Base-by-base conservation (phyloP, 83 land plant genomes). In the Picea abies region DNA sequence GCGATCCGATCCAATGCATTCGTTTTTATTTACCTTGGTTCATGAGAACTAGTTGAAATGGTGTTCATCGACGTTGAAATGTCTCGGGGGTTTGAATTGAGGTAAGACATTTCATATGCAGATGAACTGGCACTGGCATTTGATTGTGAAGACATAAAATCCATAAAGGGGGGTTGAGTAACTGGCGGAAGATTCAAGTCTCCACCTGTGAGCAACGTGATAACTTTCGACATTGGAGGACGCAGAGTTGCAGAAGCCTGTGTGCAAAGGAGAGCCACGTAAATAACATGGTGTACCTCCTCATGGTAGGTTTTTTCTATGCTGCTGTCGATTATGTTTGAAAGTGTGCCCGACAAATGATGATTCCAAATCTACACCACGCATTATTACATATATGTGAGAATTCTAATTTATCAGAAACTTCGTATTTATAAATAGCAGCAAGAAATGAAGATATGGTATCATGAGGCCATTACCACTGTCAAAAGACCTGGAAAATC, bases 211-310 rank as follows among this genome's bases (percentile, higher is more conserved):
- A 68, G 71, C 71, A 29, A 26, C 2, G 26, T 26, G 4, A 67
- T 1, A 67, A 67, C 71, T 35, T 67, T 26, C 17, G 71, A 26
- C 71, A 67, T 29, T 67, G 71, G 15, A 29, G 71, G 71, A 67
- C 71, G 71, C 39, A 67, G 19, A 29, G 71, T 16, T 67, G 71
- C 37, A 67, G 71, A 67, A 29, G 35, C 71, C 71, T 67, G 71
- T 15, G 71, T 67, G 71, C 71, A 67, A 12, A 67, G 71, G 16
- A 67, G 71, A 4, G 17, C 71, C 26, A 67, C 71, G 19, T 67
- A 35, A 67, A 67, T 52, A 52, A 52, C 56, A 16, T 29, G 71
- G 37, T 29, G 37, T 1, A 29, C 16, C 16, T 29, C 71, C 16
- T 67, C 39, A 5, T 3, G 37, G 71, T 23, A 67, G 71, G 17